Conservation (phyloP, 2,329 filamentous ascomycete genomes). For the Ophiostoma populinum region DNA sequence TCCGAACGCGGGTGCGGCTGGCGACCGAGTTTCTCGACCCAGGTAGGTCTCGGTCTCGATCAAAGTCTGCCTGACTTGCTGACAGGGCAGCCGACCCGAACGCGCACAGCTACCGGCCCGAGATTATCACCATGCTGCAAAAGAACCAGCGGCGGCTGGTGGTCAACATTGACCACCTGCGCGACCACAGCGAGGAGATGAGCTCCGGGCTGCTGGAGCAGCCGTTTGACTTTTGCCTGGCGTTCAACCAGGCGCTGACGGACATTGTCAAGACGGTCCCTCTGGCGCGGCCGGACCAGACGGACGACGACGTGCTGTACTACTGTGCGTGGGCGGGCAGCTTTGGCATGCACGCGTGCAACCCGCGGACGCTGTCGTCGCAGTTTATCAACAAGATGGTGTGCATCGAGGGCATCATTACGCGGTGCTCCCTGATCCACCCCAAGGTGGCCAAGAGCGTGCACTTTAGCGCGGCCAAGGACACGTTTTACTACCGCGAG, state of each 20-base stretch:
- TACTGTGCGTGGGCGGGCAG: slow-evolving; percentile 96
- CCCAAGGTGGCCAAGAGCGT: slow-evolving; percentile 98
- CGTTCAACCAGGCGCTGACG: slow-evolving; percentile 82
- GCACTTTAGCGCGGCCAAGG: slow-evolving; percentile 78
- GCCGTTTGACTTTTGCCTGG: slow-evolving; percentile 75
- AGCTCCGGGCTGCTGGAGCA: slow-evolving; percentile 61
- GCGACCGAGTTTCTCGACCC: slow-evolving; percentile 92
- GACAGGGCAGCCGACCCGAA: slow-evolving; percentile 29
- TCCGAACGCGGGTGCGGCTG: slow-evolving; percentile 65
- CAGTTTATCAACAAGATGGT: slow-evolving; percentile 91
- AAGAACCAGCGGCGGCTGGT: slow-evolving; percentile 46
- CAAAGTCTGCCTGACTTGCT: slow-evolving; percentile 13
- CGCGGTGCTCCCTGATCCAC: slow-evolving; percentile 82
- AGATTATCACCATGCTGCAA: slow-evolving; percentile 65
- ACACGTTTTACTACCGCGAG: slow-evolving; percentile 74
- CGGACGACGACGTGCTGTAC: slow-evolving; percentile 64
- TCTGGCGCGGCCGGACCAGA: slow-evolving; percentile 58
- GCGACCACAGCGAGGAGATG: slow-evolving; percentile 70
- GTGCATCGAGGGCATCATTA: slow-evolving; percentile 92
- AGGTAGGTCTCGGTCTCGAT: slow-evolving; percentile 28
- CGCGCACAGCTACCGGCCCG: slow-evolving; percentile 64
- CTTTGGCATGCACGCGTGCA: slow-evolving; percentile 89
- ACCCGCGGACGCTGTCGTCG: slow-evolving; percentile 80
- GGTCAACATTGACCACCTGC: slow-evolving; percentile 78
- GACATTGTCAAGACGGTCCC: slow-evolving; percentile 70